These are phyloP conservation scores for Xylaria sp. DNA, from an alignment of 2,329 filamentous ascomycete species.

Conservation along the genomic window DNA sequence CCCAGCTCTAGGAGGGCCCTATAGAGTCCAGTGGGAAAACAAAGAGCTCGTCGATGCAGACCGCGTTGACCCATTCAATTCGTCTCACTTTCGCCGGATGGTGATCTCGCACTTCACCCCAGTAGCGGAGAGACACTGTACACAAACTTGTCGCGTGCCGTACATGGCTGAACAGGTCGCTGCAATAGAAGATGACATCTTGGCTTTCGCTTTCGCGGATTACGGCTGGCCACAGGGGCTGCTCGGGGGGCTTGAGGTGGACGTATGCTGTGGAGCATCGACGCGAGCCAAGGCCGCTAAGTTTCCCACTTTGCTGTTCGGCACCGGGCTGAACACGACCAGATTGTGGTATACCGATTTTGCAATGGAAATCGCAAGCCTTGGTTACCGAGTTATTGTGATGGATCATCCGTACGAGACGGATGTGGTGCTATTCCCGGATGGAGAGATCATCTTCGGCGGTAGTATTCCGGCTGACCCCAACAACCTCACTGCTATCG, in stretches of 20 bases:
- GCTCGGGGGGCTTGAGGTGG: constrained; percentile 25
- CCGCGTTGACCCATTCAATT: constrained; percentile 34
- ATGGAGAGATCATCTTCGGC: constrained; percentile 34
- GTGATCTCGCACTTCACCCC: constrained; percentile 33
- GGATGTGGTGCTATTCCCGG: constrained; percentile 32
- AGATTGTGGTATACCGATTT: constrained; percentile 31
- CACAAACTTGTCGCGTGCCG: constrained; percentile 20
- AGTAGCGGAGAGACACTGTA: constrained; percentile 24
- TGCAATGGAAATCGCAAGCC: constrained; percentile 32
- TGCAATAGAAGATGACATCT: constrained; percentile 30
- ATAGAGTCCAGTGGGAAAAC: constrained; percentile 31
- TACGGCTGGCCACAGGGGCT: constrained; percentile 31
- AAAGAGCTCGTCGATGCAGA: constrained; percentile 28
- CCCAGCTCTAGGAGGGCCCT: constrained; percentile 26
- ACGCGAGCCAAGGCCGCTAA: constrained; percentile 9
- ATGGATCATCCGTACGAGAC: constrained; percentile 36
- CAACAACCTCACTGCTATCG: constrained; percentile 23
- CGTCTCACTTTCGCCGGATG: constrained; percentile 28
- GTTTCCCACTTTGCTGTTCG: constrained; percentile 28
- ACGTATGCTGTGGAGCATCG: constrained; percentile 31
- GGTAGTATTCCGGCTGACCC: constrained; percentile 25
- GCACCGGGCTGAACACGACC: constrained; percentile 32
- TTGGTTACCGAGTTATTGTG: constrained; percentile 31
- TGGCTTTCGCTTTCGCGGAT: constrained; percentile 22
- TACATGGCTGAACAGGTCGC: constrained; percentile 29